A percentile compares a stretch with the other conserved stretches of the same genome.
Conservation (phyloP, 2,329 filamentous ascomycete species). For the Pseudogymnoascus destructans region DNA sequence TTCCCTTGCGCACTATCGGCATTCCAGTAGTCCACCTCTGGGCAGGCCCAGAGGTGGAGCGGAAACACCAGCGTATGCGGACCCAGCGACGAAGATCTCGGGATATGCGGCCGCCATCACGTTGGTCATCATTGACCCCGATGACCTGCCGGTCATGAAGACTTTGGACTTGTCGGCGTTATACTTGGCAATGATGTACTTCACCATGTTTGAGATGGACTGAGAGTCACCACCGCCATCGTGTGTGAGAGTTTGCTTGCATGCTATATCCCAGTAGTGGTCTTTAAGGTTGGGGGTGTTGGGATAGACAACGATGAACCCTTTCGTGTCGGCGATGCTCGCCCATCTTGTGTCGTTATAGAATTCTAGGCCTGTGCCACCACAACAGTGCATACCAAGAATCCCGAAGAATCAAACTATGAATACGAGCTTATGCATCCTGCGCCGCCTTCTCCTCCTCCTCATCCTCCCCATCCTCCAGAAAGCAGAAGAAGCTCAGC, state of each 20-base stretch:
- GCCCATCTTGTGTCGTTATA: slow-evolving; percentile 37
- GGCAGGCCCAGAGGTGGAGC: too few relatives aligned
- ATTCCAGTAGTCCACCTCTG: slow-evolving; percentile 32
- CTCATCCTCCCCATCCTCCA: not conserved
- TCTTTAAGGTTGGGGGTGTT: slow-evolving; percentile 35
- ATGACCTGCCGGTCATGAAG: slow-evolving; percentile 39
- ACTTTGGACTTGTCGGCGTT: slow-evolving; percentile 37
- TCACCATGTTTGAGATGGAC: slow-evolving; percentile 46
- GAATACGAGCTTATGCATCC: not conserved
- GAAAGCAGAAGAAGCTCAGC: slow-evolving; percentile 9
- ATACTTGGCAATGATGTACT: slow-evolving; percentile 40
- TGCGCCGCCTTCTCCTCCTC: not conserved
- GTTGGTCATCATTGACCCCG: slow-evolving; percentile 40
- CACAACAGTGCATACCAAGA: slow-evolving; percentile 37
- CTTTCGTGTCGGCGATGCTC: slow-evolving; percentile 37
- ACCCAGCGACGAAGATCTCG: slow-evolving; percentile 34
- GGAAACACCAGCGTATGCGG: slow-evolving; percentile 33
- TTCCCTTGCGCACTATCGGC: slow-evolving; percentile 32
- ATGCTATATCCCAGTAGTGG: slow-evolving; percentile 46
- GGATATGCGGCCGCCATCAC: slow-evolving; percentile 36
- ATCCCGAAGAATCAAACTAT: not conserved
- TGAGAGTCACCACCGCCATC: slow-evolving; percentile 44
- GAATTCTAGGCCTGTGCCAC: slow-evolving; percentile 36
- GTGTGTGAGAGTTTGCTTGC: slow-evolving; percentile 37
- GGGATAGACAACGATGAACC: slow-evolving; percentile 48